Evolutionary conservation across 805 yeast genomes (phyloP).

Genomic region (Jamesozyma rosinii): DNA sequence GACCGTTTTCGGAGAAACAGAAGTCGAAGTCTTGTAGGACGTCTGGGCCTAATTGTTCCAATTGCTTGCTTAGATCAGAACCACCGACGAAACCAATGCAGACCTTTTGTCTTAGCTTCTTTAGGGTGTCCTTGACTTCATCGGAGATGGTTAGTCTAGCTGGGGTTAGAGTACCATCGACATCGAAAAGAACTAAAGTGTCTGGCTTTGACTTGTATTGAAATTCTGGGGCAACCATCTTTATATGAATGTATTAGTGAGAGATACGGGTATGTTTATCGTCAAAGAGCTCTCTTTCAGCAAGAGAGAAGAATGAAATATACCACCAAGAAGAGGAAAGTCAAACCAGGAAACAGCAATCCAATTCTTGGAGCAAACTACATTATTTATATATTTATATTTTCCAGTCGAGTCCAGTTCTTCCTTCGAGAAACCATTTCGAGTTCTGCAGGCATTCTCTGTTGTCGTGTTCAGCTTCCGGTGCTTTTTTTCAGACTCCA

Average conservation of each 20-base stretch:
- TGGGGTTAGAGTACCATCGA: slow-evolving; percentile 96
- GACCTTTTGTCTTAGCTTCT: slow-evolving; percentile 76
- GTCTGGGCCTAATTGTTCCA: slow-evolving; percentile 85
- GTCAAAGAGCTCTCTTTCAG: slow-evolving; percentile 5
- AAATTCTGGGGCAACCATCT: slow-evolving; percentile 40
- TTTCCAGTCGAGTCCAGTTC: no score
- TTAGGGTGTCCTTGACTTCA: slow-evolving; percentile 67
- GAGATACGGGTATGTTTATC: neutral
- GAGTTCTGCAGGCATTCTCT: no score
- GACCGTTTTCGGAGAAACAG: slow-evolving; percentile 95
- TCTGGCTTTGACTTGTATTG: slow-evolving; percentile 73
- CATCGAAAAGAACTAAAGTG: slow-evolving; percentile 88
- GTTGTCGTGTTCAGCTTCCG: no score
- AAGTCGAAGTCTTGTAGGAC: slow-evolving; percentile 80
- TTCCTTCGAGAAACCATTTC: no score
- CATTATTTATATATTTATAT: neutral
- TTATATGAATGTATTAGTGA: neutral
- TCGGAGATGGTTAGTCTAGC: slow-evolving; percentile 75
- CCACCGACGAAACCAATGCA: slow-evolving; percentile 98
- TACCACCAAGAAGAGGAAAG: neutral
- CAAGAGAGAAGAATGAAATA: neutral
- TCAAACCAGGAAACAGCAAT: neutral
- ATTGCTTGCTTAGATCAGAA: slow-evolving; percentile 85
- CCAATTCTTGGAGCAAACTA: neutral
- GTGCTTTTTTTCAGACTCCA: no score